phyloP scores from a whole-genome alignment of 192 early-diverging fungal genomes.

The Spizellomyces sp. region DNA sequence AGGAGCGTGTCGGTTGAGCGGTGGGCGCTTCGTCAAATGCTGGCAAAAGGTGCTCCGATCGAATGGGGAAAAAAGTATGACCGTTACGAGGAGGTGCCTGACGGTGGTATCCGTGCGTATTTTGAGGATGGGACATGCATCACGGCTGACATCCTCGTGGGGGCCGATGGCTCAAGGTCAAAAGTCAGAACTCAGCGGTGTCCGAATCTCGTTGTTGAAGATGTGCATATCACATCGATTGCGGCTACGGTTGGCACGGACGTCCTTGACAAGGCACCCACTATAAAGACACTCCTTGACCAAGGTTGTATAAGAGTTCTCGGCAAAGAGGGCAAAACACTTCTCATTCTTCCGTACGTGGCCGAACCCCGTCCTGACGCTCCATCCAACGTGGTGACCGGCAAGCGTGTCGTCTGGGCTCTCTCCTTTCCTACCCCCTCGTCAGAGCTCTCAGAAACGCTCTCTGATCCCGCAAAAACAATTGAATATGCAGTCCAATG shows the following conservation, averaged over 20 bases:
- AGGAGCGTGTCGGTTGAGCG: neutral
- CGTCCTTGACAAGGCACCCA: neutral
- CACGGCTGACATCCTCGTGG: constrained; percentile 16
- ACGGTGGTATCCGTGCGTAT: neutral
- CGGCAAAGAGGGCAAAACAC: neutral
- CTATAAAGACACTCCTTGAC: neutral
- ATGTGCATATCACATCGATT: neutral
- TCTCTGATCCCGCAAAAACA: neutral
- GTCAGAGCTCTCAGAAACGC: neutral
- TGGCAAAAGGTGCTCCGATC: constrained; percentile 2
- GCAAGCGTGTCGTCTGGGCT: neutral
- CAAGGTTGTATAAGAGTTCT: neutral
- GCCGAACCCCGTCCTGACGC: neutral
- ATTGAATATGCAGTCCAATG: neutral
- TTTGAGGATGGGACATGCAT: constrained; percentile 24
- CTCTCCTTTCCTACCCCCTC: neutral
- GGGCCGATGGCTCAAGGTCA: constrained; percentile 21
- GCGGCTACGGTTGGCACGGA: neutral
- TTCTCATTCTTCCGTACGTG: neutral
- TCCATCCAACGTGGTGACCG: neutral
- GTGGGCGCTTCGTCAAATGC: neutral
- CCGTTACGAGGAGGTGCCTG: neutral
- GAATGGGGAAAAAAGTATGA: neutral
- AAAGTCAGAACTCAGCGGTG: neutral
- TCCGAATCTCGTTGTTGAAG: neutral